Base-by-base conservation (phyloP, 2,329 filamentous ascomycete genomes). In the Periglandula ipomoeae region DNA sequence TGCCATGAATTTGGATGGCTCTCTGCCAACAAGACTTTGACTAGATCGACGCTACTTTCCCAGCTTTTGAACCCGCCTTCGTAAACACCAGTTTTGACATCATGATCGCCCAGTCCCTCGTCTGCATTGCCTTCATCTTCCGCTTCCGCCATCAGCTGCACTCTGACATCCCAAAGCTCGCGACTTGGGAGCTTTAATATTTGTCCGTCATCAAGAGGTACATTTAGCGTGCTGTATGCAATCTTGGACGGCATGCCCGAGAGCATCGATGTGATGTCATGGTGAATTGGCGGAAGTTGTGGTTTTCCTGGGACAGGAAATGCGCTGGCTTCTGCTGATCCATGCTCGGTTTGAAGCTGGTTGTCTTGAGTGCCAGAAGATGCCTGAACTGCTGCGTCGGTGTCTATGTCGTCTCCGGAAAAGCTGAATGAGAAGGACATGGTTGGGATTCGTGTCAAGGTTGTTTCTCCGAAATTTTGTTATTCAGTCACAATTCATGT, bases 51-150 rank as follows among this genome's bases (percentile, higher is more conserved):
- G 51, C 84, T 88, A 67, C 87, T 90, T 69, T 93, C 87, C 87
- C 87, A 93, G 59, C 85, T 90, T 70, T 93, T 93, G 70, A 91
- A 89, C 22, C 87, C 87, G 49, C 87, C 87, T 67, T 93, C 87
- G 66, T 93, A 93, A 51, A 91, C 79, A 46, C 87, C 87, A 48
- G 85, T 86, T 64, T 82, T 85, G 55, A 93, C 82, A 65, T 93
- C 87, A 54, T 86, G 81, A 53, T 76, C 74, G 35, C 80, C 82
- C 32, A 88, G 70, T 1, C 76, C 75, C 54, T 71, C 65, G 13
- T 61, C 56, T 15, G 54, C 59, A 40, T 66, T 60, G 50, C 59
- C 60, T 34, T 62, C 61, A 43, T 68, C 70, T 37, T 78, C 79
- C 35, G 81, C 80, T 62, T 84, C 81, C 22, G 85, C 85, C 82